Conservation (phyloP, 805 yeast species). For the Priceomyces melissophilus region DNA sequence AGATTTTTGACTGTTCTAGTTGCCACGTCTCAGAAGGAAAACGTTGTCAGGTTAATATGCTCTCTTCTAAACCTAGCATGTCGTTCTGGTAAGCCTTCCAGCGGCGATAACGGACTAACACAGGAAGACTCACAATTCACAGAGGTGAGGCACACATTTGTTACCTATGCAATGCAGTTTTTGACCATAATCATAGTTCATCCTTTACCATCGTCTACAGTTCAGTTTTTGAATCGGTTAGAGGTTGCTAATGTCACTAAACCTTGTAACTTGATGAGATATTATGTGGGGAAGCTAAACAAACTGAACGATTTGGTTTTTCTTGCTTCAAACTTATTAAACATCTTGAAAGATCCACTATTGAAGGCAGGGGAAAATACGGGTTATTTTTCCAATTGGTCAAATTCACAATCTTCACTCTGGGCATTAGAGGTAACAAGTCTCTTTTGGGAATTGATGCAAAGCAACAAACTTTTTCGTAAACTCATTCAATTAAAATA, state of each 20-base stretch:
- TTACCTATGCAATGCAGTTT: conserved; percentile 58
- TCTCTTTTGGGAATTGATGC: conserved; percentile 72
- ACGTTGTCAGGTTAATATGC: conserved; percentile 52
- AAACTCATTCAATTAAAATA: conserved; percentile 35
- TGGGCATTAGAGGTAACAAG: conserved; percentile 61
- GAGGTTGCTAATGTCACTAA: conserved; percentile 24
- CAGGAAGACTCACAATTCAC: conserved; percentile 24
- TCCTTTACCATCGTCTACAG: conserved; percentile 50
- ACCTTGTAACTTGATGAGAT: conserved; percentile 48
- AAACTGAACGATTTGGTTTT: conserved; percentile 54
- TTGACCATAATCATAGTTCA: conserved; percentile 59
- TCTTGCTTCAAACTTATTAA: conserved; percentile 45
- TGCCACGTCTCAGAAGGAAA: conserved; percentile 46
- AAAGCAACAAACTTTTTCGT: conserved; percentile 62
- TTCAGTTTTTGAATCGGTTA: conserved; percentile 30
- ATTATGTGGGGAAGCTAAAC: conserved; percentile 49
- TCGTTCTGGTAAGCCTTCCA: conserved; percentile 41
- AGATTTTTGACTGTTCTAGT: conserved; percentile 57
- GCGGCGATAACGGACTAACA: conserved; percentile 45
- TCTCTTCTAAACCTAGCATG: conserved; percentile 66
- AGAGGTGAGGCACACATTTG: conserved; percentile 45
- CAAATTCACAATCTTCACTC: conserved; percentile 23
- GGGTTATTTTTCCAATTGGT: conserved; percentile 11
- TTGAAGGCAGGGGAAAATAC: conserved; percentile 17
- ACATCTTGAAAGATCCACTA: conserved; percentile 47